Conservation (phyloP, 441 rosid genomes). For the Erysimum cheiri region DNA sequence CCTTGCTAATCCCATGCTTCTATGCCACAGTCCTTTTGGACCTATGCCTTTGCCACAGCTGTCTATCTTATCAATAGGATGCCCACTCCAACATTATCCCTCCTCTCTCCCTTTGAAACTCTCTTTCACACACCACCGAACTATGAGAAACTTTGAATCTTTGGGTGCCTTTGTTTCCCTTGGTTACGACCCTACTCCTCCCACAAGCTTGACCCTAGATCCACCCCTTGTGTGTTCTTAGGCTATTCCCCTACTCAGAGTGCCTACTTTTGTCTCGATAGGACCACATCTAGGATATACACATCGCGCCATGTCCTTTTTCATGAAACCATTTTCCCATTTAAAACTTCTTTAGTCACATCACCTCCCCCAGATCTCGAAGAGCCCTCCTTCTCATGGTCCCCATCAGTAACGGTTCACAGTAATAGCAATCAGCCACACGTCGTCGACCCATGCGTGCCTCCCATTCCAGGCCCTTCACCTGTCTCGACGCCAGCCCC, state of each 20-base stretch:
- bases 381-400: too few species aligned
- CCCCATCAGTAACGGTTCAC: too few species aligned
- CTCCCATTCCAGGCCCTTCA: too few species aligned
- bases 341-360: too few species aligned
- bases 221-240: not conserved
- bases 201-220: not conserved
- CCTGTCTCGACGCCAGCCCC: too few species aligned
- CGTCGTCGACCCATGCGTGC: too few species aligned
- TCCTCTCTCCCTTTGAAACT: not conserved
- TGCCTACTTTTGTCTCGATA: not conserved
- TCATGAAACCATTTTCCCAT: too few species aligned
- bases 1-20: too few species aligned
- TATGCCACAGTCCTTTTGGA: not conserved
- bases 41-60: not conserved
- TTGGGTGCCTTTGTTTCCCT: not conserved
- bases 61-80: not conserved
- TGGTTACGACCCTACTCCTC: not conserved
- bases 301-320: too few species aligned
- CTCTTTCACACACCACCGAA: not conserved
- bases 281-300: not conserved
- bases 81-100: not conserved
- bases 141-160: too few species aligned
- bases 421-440: too few species aligned
- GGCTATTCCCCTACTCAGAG: not conserved
- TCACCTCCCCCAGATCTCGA: too few species aligned